Evolutionary conservation across 257 asterid species (phyloP).

Genomic region (Solanum sitiens): DNA sequence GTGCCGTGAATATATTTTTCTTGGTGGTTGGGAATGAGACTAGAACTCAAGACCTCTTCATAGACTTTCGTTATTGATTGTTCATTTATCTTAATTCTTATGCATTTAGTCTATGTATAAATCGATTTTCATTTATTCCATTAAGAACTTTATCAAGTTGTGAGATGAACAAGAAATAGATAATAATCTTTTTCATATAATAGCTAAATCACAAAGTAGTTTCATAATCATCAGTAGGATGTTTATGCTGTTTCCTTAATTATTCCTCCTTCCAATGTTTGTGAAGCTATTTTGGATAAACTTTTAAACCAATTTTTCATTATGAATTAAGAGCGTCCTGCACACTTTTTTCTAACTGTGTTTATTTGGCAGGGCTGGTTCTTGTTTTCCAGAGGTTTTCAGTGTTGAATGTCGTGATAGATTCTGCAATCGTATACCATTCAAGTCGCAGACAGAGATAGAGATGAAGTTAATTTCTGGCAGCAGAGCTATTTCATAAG

Average conservation of each 20-base stretch:
- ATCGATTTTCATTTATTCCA: not conserved
- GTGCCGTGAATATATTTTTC: conserved; percentile 20
- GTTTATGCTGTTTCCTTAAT: not conserved
- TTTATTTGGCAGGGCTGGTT: too few species aligned
- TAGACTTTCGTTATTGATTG: not conserved
- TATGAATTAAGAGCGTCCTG: too few species aligned
- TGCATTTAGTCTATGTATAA: not conserved
- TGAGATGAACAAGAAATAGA: not conserved
- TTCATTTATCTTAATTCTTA: not conserved
- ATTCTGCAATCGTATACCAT: too few species aligned
- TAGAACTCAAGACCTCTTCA: not conserved
- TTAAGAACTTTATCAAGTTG: not conserved
- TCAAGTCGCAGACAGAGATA: too few species aligned
- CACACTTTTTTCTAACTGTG: too few species aligned
- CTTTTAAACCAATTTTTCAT: not conserved
- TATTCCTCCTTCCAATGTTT: not conserved
- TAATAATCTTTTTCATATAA: not conserved
- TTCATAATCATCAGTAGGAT: not conserved
- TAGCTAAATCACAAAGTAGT: not conserved
- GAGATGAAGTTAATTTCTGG: too few species aligned
- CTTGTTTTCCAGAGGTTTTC: too few species aligned
- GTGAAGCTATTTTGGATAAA: not conserved
- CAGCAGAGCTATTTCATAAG: too few species aligned
- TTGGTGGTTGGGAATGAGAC: not conserved
- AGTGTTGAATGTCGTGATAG: too few species aligned